Base-by-base conservation (phyloP, 2,329 filamentous ascomycete species). In the Colletotrichum melonis region DNA sequence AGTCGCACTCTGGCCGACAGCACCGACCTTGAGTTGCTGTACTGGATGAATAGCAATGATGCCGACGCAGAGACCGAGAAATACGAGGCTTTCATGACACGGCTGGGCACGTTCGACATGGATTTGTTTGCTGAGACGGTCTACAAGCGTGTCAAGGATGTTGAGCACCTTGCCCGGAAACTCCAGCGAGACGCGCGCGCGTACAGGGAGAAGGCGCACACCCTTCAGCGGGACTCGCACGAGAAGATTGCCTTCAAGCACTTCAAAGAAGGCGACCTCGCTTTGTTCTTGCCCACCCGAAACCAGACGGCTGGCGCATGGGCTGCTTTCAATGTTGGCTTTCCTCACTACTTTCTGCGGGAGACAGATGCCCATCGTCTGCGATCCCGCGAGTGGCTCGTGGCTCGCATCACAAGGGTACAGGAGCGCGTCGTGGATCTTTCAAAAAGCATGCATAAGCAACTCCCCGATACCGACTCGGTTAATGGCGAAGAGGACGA, bases 241-340 rank as follows among this genome's bases (percentile, higher is more conserved):
- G 94, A 98, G 77, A 98, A 98, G 86, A 98, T 99, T 79, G 95
- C 97, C 2, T 98, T 97, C 81, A 93, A 93, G 74, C 92, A 96
- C 63, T 99, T 99, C 86, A 98, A 98, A 80, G 95, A 98, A 82
- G 96, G 97, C 8, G 97, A 99, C 79, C 88, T 99, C 16, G 97
- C 96, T 14, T 84, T 99, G 2, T 99, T 99, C 85, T 85, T 99
- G 54, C 97, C 97, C 0, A 99, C 97, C 0, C 90, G 96, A 46
- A 98, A 98, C 80, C 95, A 98, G 83, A 94, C 94, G 49, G 97
- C 95, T 5, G 93, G 96, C 19, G 96, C 97, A 0, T 99, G 97
- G 97, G 97, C 97, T 5, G 97, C 97, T 0, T 99, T 99, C 88
- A 99, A 99, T 78, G 94, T 99, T 38, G 96, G 95, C 1, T 97